phyloP scores from a whole-genome alignment of 2,329 filamentous ascomycete genomes.

The Colletotrichum brevisporum region DNA sequence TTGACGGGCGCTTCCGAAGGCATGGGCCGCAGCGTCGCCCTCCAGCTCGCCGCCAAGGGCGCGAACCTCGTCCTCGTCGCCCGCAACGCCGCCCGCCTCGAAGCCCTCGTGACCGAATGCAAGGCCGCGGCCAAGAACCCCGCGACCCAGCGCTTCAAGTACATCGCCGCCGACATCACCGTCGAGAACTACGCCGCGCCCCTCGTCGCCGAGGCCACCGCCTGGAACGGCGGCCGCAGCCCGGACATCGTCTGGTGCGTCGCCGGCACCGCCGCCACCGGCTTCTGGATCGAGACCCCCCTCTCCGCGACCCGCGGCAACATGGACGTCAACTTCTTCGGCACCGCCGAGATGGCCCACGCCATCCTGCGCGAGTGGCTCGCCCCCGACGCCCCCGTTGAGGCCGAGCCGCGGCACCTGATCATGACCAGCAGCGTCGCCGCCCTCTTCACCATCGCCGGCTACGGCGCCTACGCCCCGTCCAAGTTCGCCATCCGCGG shows the following conservation, averaged over 20 bases:
- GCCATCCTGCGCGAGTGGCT: constrained; percentile 84
- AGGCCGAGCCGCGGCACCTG: constrained; percentile 77
- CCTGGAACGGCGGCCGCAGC: constrained; percentile 81
- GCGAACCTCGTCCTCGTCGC: constrained; percentile 90
- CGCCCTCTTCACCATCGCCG: constrained; percentile 82
- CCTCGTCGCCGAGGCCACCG: constrained; percentile 78
- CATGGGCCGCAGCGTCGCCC: constrained; percentile 84
- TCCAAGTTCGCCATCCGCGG: constrained; percentile 88
- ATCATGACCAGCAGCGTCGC: constrained; percentile 87
- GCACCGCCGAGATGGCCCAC: constrained; percentile 87
- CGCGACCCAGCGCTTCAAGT: constrained; percentile 82
- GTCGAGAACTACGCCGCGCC: constrained; percentile 76
- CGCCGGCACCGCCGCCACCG: constrained; percentile 81
- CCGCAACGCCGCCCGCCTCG: constrained; percentile 81
- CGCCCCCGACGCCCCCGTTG: constrained; percentile 58
- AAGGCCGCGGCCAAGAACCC: constrained; percentile 75
- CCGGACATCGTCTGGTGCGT: constrained; percentile 94
- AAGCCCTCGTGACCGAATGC: constrained; percentile 72
- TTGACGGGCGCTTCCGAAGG: constrained; percentile 95
- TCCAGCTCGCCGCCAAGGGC: constrained; percentile 83
- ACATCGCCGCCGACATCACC: constrained; percentile 87
- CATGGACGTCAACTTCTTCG: constrained; percentile 96
- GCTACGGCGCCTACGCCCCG: constrained; percentile 88
- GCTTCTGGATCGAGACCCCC: constrained; percentile 83
- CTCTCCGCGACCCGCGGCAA: constrained; percentile 77